phyloP scores from a whole-genome alignment of 352 stramenopile genomes.

The Phytophthora pistaciae region DNA sequence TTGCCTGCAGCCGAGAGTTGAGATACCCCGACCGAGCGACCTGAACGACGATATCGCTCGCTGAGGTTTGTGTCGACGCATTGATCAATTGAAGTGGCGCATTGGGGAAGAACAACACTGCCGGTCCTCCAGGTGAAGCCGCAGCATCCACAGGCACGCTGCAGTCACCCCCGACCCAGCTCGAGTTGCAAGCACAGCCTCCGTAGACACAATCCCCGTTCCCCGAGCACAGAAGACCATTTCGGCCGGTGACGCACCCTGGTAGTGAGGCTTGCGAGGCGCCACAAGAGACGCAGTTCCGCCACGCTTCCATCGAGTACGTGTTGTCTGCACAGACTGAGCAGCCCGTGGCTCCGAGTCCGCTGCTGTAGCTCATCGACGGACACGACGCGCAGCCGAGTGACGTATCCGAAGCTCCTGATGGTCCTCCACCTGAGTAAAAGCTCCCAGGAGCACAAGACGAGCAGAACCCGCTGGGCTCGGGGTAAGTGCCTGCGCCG shows the following conservation, averaged over 20 bases:
- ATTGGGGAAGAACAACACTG: constrained; percentile 60
- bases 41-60: constrained; percentile 35
- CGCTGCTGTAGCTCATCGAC: constrained; percentile 46
- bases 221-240: constrained; percentile 64
- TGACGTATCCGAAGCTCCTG: constrained; percentile 10
- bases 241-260: constrained; percentile 61
- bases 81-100: constrained; percentile 36
- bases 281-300: constrained; percentile 60
- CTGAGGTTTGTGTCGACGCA: constrained; percentile 9
- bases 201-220: constrained; percentile 63
- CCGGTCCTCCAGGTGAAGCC: constrained; percentile 6
- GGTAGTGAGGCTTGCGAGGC: constrained; percentile 22
- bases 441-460: constrained; percentile 59
- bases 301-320: constrained; percentile 66
- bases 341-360: constrained; percentile 40
- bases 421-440: constrained; percentile 16
- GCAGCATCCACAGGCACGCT: constrained; percentile 20
- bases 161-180: constrained; percentile 60
- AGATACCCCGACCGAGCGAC: constrained; percentile 43
- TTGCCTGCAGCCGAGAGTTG: constrained; percentile 24
- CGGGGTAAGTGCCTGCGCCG: constrained; percentile 33
- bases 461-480: constrained; percentile 43
- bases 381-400: constrained; percentile 50
- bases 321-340: constrained; percentile 39
- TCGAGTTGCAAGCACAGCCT: constrained; percentile 53